Base-by-base conservation (phyloP, 371 early-diverging fungal species). In the Blastocladiella emersonii region DNA sequence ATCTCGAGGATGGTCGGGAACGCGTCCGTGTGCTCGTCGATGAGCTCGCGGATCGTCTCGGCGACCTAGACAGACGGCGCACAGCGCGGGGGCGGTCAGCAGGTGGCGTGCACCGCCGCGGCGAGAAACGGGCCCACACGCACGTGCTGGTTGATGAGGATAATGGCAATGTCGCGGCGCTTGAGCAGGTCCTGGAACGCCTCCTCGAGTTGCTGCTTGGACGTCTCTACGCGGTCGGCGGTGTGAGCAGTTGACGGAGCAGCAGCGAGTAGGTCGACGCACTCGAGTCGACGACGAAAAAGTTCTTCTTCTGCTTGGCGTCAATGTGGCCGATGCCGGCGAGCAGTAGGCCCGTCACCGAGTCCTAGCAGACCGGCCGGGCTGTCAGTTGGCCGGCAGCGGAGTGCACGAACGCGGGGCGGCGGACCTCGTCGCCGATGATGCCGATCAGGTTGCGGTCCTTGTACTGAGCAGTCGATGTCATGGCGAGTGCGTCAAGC, bases 1-100 rank as follows among this genome's bases (percentile, higher is more conserved):
- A 98, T 95, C 73, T 98, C 98, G 63, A 98, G 83, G 21, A 98
- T 81, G 15, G 96, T 90, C 15, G 98, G 98, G 74, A 95, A 97
- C 15, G 95, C 93, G 62, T 85, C 84, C 61, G 82, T 79, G 73
- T 97, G 86, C 60, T 85, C 90, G 68, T 97, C 98, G 61, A 98
- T 77, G 66, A 90, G 70, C 25, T 84, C 81, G 45, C 98, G 83
- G 64, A 98, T 95, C 66, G 86, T 84, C 64, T 98, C 92, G 43
- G 98, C 98, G 63, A 98, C 80, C 93, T 91, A 75, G 27, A 7
- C 39, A 37, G 5, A 37, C 13, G n/a, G n/a, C n/a, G n/a, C n/a
- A n/a, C n/a, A n/a, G n/a, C n/a, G n/a, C n/a, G n/a, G n/a, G n/a
- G n/a, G n/a, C n/a, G n/a, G 5, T 37, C 39, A 37, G 5, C 39